Evolutionary conservation across 495 filamentous ascomycete species (phyloP).

Genomic region (Hypoxylon crocopeplum): DNA sequence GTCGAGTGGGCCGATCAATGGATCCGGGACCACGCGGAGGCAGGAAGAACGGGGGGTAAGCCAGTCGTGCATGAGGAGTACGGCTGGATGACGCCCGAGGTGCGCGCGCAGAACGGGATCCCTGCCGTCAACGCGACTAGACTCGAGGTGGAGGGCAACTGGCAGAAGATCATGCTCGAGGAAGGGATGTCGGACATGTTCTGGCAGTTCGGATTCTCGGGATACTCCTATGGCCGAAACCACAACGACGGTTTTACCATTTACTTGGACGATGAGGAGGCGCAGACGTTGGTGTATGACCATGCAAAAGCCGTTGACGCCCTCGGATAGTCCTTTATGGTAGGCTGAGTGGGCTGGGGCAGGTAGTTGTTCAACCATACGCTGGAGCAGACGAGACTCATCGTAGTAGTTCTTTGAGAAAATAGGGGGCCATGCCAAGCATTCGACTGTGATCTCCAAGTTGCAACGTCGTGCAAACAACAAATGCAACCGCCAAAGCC

Average conservation of each 20-base stretch:
- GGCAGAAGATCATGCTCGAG: conserved; percentile 61
- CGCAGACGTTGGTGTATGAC: conserved; percentile 61
- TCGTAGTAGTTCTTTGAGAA: too few relatives aligned
- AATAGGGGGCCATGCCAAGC: too few relatives aligned
- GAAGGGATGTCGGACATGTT: conserved; percentile 64
- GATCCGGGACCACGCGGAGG: conserved; percentile 64
- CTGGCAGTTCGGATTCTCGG: conserved; percentile 68
- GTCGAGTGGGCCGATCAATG: conserved; percentile 57
- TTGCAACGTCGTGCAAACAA: too few relatives aligned
- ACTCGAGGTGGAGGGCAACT: conserved; percentile 58
- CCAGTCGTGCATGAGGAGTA: conserved; percentile 70
- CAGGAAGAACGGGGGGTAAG: conserved; percentile 62
- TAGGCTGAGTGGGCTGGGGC: too few relatives aligned
- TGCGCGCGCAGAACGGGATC: conserved; percentile 28
- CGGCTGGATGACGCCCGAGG: conserved; percentile 26
- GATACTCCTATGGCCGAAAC: conserved; percentile 56
- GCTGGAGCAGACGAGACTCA: too few relatives aligned
- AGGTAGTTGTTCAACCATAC: too few relatives aligned
- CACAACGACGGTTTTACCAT: conserved; percentile 64
- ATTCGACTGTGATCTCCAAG: too few relatives aligned
- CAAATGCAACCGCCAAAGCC: too few relatives aligned
- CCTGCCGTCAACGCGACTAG: conserved; percentile 4
- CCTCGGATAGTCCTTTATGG: too few relatives aligned
- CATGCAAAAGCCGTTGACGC: conserved; percentile 58
- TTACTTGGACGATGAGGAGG: conserved; percentile 63